phyloP scores from a whole-genome alignment of 2,329 filamentous ascomycete genomes.

The Ophiocordyceps camponoti-rufipedis region DNA sequence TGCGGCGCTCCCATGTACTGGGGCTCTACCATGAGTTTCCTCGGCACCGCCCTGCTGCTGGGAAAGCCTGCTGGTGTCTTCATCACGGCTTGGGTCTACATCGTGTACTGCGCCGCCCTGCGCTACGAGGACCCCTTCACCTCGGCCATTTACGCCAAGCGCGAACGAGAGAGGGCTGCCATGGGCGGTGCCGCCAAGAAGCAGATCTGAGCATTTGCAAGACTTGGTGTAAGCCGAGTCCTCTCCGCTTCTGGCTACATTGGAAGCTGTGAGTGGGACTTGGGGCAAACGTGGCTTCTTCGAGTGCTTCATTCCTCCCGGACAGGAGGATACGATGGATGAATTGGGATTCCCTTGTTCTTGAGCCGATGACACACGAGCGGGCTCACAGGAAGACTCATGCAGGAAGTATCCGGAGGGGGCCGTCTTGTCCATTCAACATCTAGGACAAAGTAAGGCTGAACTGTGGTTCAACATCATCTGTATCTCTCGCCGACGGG shows the following conservation, averaged over 20 bases:
- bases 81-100: constrained; percentile 54
- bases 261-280: too few relatives aligned
- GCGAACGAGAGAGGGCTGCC: constrained; percentile 40
- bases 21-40: constrained; percentile 80
- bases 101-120: constrained; percentile 67
- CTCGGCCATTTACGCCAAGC: constrained; percentile 76
- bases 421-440: too few relatives aligned
- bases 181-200: constrained; percentile 28
- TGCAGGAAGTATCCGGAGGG: too few relatives aligned
- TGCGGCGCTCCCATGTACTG: constrained; percentile 91
- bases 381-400: too few relatives aligned
- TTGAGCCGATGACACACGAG: too few relatives aligned
- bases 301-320: too few relatives aligned
- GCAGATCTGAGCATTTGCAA: constrained; percentile 19
- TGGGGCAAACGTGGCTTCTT: too few relatives aligned
- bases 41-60: constrained; percentile 69
- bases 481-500: too few relatives aligned
- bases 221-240: not conserved
- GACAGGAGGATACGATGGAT: too few relatives aligned
- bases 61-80: constrained; percentile 76
- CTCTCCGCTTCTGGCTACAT: not conserved
- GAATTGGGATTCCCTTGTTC: too few relatives aligned
- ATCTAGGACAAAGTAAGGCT: too few relatives aligned
- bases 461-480: too few relatives aligned
- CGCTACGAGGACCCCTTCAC: constrained; percentile 91